These are phyloP conservation scores for Amauroascus verrucosus DNA, from an alignment of 2,329 filamentous ascomycete species.

Conservation along the genomic window DNA sequence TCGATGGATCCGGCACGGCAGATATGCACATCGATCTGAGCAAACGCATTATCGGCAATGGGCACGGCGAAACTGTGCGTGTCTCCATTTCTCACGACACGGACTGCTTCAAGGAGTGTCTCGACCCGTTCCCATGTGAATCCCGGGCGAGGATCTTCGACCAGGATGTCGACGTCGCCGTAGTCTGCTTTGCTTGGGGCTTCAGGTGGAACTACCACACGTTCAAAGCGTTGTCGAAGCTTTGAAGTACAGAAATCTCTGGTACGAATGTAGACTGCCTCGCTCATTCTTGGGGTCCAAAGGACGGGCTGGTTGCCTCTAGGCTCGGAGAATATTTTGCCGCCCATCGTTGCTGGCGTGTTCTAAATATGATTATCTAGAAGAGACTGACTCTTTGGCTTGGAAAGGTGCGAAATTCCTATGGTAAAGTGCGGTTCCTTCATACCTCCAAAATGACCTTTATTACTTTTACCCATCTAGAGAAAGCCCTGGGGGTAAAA, in stretches of 20 bases:
- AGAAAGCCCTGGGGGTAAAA: no score
- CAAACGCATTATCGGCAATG: neutral
- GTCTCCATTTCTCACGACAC: neutral
- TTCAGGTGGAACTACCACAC: conserved; percentile 3
- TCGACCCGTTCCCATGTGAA: conserved; percentile 4
- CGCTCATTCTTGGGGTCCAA: conserved; percentile 5
- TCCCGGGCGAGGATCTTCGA: neutral
- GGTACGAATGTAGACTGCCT: neutral
- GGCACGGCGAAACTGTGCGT: conserved; percentile 6
- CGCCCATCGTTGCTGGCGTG: no score
- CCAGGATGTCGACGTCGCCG: conserved; percentile 5
- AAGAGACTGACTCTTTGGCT: no score
- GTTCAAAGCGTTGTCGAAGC: conserved; percentile 3
- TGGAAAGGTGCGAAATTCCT: no score
- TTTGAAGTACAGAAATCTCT: conserved; percentile 4
- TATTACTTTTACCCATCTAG: no score
- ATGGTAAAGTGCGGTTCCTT: no score
- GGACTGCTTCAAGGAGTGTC: neutral
- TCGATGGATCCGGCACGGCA: conserved; percentile 5
- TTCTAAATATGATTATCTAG: no score
- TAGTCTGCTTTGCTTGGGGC: conserved; percentile 7
- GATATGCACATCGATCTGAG: conserved; percentile 8
- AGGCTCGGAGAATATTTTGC: conserved; percentile 7
- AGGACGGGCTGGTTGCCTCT: neutral
- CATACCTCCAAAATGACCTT: no score